A percentile compares a stretch with the other conserved stretches of the same genome.
phyloP scores from a whole-genome alignment of 345 rosid genomes.

The Luvunga scandens region DNA sequence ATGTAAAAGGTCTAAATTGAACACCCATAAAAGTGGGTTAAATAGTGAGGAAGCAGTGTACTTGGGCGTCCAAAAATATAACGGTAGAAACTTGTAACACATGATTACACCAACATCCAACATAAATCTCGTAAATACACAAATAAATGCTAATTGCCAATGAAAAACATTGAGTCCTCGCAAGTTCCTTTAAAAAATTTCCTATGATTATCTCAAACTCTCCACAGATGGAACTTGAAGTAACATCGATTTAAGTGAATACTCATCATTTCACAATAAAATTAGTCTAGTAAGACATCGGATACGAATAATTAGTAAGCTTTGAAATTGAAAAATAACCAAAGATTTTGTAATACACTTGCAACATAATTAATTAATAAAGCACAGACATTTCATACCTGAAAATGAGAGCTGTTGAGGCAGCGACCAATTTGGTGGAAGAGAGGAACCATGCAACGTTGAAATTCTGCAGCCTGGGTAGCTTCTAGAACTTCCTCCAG shows the following conservation, averaged over 20 bases:
- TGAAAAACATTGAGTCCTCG: background rate
- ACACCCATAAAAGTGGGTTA: background rate
- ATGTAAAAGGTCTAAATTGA: background rate
- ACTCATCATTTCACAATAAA: conserved; percentile 5
- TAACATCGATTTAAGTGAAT: background rate
- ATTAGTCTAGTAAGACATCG: background rate
- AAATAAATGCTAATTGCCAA: background rate
- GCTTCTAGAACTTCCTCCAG: conserved; percentile 82
- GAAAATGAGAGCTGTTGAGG: conserved; percentile 79
- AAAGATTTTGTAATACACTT: background rate
- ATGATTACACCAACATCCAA: background rate
- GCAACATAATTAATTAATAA: background rate
- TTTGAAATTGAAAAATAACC: background rate
- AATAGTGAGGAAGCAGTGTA: background rate
- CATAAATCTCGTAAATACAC: background rate
- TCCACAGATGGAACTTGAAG: background rate
- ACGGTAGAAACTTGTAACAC: background rate
- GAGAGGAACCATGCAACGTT: conserved; percentile 72
- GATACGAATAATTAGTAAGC: background rate
- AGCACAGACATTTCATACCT: conserved; percentile 34
- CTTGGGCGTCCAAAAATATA: background rate
- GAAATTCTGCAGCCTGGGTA: conserved; percentile 78
- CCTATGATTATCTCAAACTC: background rate
- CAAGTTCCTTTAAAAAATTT: background rate
- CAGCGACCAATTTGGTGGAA: conserved; percentile 59